Percentiles rank a stretch among this genome's conserved stretches.
These are phyloP conservation scores for Clitocybe nebularis DNA, from an alignment of 1,284 basidiomycete genomes.

Conservation along the genomic window DNA sequence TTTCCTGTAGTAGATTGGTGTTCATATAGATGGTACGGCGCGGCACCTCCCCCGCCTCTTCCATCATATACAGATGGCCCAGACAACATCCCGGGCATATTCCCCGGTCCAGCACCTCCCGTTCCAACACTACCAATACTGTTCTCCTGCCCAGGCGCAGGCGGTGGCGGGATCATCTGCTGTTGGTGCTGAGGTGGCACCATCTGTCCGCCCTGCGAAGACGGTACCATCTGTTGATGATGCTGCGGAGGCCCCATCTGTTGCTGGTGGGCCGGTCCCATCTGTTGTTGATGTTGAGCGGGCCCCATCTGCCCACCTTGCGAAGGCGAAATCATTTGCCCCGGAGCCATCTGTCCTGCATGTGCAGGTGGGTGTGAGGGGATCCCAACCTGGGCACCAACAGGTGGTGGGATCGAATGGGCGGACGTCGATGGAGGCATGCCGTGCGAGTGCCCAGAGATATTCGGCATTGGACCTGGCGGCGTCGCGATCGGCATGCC, in stretches of 20 bases:
- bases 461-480: too few relatives aligned
- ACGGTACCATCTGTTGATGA: background rate
- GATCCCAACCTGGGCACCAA: too few relatives aligned
- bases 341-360: background rate
- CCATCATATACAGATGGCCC: constrained; percentile 5
- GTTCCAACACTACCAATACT: too few relatives aligned
- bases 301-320: background rate
- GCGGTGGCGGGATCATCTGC: constrained; percentile 25
- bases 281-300: constrained; percentile 1
- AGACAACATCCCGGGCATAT: too few relatives aligned
- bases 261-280: background rate
- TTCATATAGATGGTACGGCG: constrained; percentile 10
- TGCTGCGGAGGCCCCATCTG: constrained; percentile 3
- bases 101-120: too few relatives aligned
- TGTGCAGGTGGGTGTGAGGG: too few relatives aligned
- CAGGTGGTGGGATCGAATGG: too few relatives aligned
- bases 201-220: background rate
- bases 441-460: too few relatives aligned
- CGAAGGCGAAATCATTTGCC: constrained; percentile 1
- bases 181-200: background rate
- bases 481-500: too few relatives aligned
- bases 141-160: constrained; percentile 19
- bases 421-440: too few relatives aligned
- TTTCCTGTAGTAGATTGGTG: too few relatives aligned
- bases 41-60: constrained; percentile 4